A percentile compares a stretch with the other conserved stretches of the same genome.
Evolutionary conservation across 2,329 filamentous ascomycete genomes (phyloP).

Genomic region (Pyrenochaeta sp.): DNA sequence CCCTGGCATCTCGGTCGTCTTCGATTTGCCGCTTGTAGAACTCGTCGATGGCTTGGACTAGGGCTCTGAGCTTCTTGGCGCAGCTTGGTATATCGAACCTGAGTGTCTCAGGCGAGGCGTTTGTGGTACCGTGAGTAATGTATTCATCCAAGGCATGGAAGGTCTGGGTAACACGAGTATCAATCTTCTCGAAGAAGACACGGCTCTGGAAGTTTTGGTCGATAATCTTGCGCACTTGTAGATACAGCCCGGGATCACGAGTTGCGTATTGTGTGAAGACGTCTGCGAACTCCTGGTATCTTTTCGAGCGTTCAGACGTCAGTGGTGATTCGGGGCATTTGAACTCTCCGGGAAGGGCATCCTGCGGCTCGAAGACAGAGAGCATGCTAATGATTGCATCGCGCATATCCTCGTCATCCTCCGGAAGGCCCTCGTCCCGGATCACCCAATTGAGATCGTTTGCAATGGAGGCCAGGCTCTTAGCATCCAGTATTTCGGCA

Average conservation of each 20-base stretch:
- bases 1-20: constrained; percentile 28
- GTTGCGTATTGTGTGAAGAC: constrained; percentile 41
- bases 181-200: constrained; percentile 48
- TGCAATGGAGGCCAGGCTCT: constrained; percentile 37
- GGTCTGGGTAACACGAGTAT: constrained; percentile 35
- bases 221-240: constrained; percentile 39
- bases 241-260: constrained; percentile 36
- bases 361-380: constrained; percentile 48
- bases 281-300: constrained; percentile 41
- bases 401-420: constrained; percentile 41
- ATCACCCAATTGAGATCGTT: constrained; percentile 41
- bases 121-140: constrained; percentile 36
- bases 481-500: constrained; percentile 37
- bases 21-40: constrained; percentile 35
- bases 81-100: constrained; percentile 40
- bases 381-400: constrained; percentile 46
- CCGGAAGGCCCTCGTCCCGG: constrained; percentile 36
- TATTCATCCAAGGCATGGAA: constrained; percentile 45
- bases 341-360: constrained; percentile 46
- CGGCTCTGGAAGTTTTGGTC: constrained; percentile 43
- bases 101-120: constrained; percentile 29
- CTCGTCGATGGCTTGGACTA: constrained; percentile 40
- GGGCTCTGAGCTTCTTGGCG: constrained; percentile 36
- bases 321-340: constrained; percentile 35
- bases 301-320: constrained; percentile 39